phyloP scores from a whole-genome alignment of 495 filamentous ascomycete genomes.

The Penicillium herquei region DNA sequence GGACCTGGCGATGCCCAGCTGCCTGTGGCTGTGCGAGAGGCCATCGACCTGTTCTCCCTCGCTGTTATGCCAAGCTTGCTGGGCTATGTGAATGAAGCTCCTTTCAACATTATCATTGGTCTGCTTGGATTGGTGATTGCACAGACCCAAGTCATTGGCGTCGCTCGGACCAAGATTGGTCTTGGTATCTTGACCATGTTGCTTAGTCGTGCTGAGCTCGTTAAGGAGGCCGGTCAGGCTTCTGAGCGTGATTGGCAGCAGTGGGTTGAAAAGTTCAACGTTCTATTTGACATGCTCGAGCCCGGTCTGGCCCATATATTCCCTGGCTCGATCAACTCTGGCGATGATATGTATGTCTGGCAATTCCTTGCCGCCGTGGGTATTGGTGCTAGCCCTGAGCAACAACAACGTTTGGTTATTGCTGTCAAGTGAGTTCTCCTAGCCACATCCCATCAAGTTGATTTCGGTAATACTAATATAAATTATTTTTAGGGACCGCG shows the following conservation, averaged over 20 bases:
- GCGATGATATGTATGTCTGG: constrained; percentile 94
- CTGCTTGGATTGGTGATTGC: constrained; percentile 81
- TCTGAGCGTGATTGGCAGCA: constrained; percentile 73
- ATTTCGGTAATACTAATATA: constrained; percentile 20
- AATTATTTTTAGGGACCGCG: constrained; percentile 63
- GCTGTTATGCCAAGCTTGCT: constrained; percentile 88
- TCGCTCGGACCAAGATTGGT: constrained; percentile 82
- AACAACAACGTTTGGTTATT: constrained; percentile 90
- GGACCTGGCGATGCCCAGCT: constrained; percentile 63
- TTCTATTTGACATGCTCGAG: constrained; percentile 83
- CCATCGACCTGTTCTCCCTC: constrained; percentile 83
- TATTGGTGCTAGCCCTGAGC: constrained; percentile 85
- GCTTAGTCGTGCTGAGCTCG: constrained; percentile 86
- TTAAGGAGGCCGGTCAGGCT: constrained; percentile 72
- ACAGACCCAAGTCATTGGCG: constrained; percentile 71
- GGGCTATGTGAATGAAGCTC: constrained; percentile 84
- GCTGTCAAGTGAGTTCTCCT: constrained; percentile 73
- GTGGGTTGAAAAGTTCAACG: constrained; percentile 80
- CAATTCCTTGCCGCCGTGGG: constrained; percentile 94
- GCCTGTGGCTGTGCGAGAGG: constrained; percentile 73
- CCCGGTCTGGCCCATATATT: constrained; percentile 80
- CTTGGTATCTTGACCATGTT: constrained; percentile 92
- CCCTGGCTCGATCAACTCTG: constrained; percentile 75
- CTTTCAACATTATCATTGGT: constrained; percentile 84
- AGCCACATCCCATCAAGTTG: background rate